Base-by-base conservation (phyloP, 2,329 filamentous ascomycete species). In the Colletotrichum zoysiae region DNA sequence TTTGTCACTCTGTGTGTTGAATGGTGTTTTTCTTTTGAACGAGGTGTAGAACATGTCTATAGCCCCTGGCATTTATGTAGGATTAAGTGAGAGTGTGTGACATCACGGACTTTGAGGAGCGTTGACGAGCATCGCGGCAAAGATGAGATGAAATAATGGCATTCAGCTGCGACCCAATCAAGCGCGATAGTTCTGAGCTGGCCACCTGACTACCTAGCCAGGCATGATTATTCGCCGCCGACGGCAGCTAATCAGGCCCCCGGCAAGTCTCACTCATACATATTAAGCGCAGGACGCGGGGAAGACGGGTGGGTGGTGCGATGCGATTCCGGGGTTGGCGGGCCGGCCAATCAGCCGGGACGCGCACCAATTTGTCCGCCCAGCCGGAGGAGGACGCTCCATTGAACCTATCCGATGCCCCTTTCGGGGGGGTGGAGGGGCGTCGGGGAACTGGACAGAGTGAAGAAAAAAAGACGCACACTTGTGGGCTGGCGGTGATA, bases 381-480 rank as follows among this genome's bases (percentile, higher is more conserved):
- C 33, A 51, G 61, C 61, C 70, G 70, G 70, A 73, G 57, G 70
- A 71, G 57, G 61, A 73, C 38, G 67, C 67, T 73, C 67, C 70
- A 71, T 73, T 53, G 65, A 69, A 69, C 50, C 70, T 53, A 71
- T 62, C 56, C 62, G 70, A 66, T 57, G 67, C 70, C 20, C 9
- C 20, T 50, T 48, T 26, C 18, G 44, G 14, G 18, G 9, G 9
- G 6, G 1, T n/a, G 4, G 44, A 4, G 53, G 44, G 42, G 50
- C n/a, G 14, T 51, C 20, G 20, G 4, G 4, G 40, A 51, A 26
- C 35, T 7, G 67, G 33, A 51, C 60, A 56, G 35, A 30, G 20
- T 40, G 44, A 35, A 23, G 38, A 23, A 14, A 38, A 14, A 38
- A 30, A 5, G 26, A n/a, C 20, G 46, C 20, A 23, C n/a, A 23